Base-by-base conservation (phyloP, 208 protist species). In the Naegleria lovaniensis region DNA sequence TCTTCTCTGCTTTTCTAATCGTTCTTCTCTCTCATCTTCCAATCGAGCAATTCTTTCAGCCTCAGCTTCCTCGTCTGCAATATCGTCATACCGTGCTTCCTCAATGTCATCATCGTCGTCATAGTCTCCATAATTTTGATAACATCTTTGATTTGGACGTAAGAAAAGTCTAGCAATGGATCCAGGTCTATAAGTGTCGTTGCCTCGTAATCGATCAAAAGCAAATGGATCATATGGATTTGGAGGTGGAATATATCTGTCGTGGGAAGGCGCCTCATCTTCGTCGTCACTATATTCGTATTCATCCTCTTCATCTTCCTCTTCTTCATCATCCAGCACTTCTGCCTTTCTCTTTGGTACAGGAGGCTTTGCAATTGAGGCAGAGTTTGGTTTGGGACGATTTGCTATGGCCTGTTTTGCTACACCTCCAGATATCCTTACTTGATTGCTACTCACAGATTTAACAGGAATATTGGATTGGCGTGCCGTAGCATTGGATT, bases 41-140 rank as follows among this genome's bases (percentile, higher is more conserved):
- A 48, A 48, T 48, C 43, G 43, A 48, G 43, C 43, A 48, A 48
- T 67, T 67, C 55, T 67, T 67, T 83, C 75, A 38, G 9, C 22
- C 29, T 40, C 33, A 39, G 11, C n/a, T 83, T 83, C 75, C 33
- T 83, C 33, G 5, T 83, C 75, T 83, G 11, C 75, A n/a, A 83
- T 40, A 83, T 40, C 33, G 9, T 16, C 75, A 83, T 38, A 9
- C 39, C 33, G 16, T 83, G 19, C 75, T n/a, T 39, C 33, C 33
- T 83, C 75, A 83, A 83, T 83, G 9, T 83, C 75, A 39, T 83
- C 75, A 83, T 16, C 22, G 39, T 83, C 75, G 33, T 83, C 75
- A 83, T 38, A 83, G 33, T 83, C 75, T 38, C 33, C 75, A 83
- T 83, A 67, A 29, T 29, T 67, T 29, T 29, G 22, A 13, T 67